These are phyloP conservation scores for Rosellinia necatrix DNA, from an alignment of 2,329 filamentous ascomycete species.

Conservation along the genomic window DNA sequence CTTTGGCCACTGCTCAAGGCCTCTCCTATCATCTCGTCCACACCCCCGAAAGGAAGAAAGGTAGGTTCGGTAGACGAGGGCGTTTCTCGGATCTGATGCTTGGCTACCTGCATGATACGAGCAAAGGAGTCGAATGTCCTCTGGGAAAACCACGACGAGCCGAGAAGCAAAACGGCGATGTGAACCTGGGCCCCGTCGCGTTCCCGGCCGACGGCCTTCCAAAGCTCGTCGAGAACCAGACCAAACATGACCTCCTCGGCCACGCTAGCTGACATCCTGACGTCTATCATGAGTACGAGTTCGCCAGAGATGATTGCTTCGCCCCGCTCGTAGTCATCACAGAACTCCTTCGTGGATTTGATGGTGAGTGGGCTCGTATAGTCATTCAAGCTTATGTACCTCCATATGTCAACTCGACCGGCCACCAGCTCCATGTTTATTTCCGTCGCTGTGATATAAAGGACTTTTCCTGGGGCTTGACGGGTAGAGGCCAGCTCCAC, in stretches of 20 bases:
- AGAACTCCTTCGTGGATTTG: not conserved
- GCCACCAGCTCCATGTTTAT: not conserved
- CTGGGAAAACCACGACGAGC: not conserved
- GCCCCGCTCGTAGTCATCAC: not conserved
- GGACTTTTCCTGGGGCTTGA: not conserved
- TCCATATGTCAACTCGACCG: not conserved
- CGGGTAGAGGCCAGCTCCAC: not conserved
- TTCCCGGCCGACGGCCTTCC: not conserved
- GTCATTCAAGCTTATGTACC: not conserved
- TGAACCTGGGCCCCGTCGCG: not conserved
- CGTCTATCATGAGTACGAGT: not conserved
- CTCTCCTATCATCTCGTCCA: not conserved
- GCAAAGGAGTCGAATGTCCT: not conserved
- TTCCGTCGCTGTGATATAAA: not conserved
- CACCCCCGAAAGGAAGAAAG: not conserved
- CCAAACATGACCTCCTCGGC: conserved; percentile 1
- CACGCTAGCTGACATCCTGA: not conserved
- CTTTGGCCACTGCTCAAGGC: not conserved
- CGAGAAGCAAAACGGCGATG: not conserved
- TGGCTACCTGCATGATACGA: not conserved
- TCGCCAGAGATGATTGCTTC: not conserved
- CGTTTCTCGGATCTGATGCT: not conserved
- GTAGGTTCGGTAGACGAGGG: too few species aligned
- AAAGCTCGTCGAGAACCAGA: not conserved
- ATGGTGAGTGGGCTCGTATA: too few species aligned